Evolutionary conservation across 352 stramenopile species (phyloP).

Genomic region (Aphanomyces euteiches): DNA sequence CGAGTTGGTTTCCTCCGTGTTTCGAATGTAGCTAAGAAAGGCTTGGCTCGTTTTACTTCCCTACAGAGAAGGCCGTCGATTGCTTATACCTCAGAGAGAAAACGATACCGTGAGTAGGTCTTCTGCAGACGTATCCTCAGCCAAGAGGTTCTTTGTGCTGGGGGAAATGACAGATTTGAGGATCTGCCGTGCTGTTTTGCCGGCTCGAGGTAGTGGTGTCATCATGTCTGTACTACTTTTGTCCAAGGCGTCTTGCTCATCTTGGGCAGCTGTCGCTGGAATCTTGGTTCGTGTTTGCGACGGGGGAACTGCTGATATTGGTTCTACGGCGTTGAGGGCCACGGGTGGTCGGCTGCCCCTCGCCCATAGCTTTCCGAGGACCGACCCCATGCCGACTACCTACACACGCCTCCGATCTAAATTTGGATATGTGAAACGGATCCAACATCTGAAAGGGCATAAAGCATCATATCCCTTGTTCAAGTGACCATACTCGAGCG

Average conservation of each 20-base stretch:
- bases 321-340: not conserved
- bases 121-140: slow-evolving; percentile 6
- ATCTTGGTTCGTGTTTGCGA: too few relatives aligned
- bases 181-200: slow-evolving; percentile 5
- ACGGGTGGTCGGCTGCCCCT: not conserved
- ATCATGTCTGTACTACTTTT: too few relatives aligned
- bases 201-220: not conserved
- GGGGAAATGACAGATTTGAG: slow-evolving; percentile 12
- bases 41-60: slow-evolving; percentile 12
- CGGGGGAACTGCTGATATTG: not conserved
- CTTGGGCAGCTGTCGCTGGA: too few relatives aligned
- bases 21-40: slow-evolving; percentile 20
- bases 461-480: not conserved
- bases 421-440: not conserved
- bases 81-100: too few relatives aligned
- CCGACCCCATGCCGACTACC: not conserved
- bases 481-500: not conserved
- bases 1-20: not conserved
- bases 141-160: not conserved
- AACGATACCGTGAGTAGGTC: slow-evolving; percentile 17
- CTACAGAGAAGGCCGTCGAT: not conserved
- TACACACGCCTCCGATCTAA: not conserved
- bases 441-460: not conserved
- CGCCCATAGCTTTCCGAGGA: not conserved
- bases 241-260: too few relatives aligned